These are phyloP conservation scores for Neoascochyta sp. DNA, from an alignment of 2,329 filamentous ascomycete genomes.

Conservation along the genomic window DNA sequence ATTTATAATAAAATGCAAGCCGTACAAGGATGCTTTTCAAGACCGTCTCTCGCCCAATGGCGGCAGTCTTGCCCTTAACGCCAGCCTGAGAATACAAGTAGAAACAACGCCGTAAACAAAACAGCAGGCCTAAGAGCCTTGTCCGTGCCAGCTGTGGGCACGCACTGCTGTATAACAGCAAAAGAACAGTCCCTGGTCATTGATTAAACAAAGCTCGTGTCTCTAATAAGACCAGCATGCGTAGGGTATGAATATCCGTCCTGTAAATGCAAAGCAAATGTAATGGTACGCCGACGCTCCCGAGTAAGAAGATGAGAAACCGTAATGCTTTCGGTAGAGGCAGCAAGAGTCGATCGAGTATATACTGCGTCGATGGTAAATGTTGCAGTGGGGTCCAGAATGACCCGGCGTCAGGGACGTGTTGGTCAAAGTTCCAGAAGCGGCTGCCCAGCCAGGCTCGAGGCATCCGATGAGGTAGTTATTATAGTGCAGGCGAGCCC, in stretches of 20 bases:
- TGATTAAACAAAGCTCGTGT: conserved; percentile 17
- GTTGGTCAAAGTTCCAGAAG: too few species aligned
- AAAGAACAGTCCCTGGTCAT: conserved; percentile 13
- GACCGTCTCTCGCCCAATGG: conserved; percentile 9
- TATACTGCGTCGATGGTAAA: conserved; percentile 1
- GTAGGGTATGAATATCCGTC: conserved; percentile 10
- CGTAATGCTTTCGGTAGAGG: conserved; percentile 6
- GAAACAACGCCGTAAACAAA: conserved; percentile 29
- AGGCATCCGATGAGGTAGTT: too few species aligned
- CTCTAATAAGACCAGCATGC: conserved; percentile 30
- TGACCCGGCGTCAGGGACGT: too few species aligned
- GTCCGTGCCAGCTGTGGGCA: conserved; percentile 22
- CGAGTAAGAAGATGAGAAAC: conserved; percentile 3
- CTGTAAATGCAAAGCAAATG: conserved; percentile 26
- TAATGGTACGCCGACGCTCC: conserved; percentile 18
- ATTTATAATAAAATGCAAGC: conserved; percentile 32
- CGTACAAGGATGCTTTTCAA: conserved; percentile 19
- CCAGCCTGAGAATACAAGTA: conserved; percentile 13
- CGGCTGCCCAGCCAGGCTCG: too few species aligned
- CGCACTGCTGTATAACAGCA: conserved; percentile 30
- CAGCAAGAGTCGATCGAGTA: conserved; percentile 5
- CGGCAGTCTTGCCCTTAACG: conserved; percentile 17
- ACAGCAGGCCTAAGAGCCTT: conserved; percentile 25
- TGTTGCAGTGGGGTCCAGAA: conserved; percentile 1
- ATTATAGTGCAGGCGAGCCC: conserved; percentile 32